Base-by-base conservation (phyloP, 2,329 filamentous ascomycete species). In the Apiospora hydei region DNA sequence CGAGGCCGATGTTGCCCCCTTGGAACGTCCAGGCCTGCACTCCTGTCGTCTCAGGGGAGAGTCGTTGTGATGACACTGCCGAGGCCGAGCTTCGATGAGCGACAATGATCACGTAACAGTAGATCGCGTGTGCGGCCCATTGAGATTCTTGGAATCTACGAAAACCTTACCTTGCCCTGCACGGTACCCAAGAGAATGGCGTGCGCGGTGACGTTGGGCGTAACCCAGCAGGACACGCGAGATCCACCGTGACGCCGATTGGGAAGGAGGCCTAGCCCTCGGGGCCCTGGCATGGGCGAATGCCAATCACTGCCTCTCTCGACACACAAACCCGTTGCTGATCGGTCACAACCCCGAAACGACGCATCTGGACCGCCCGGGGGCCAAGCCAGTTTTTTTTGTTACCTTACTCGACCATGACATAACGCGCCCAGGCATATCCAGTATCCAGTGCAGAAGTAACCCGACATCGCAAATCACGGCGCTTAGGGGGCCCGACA, bases 151-250 rank as follows among this genome's bases (percentile, higher is more conserved):
- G 30, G n/a, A 64, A 64, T 64, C 30, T 64, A 24, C 21, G 41
- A 21, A 21, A 21, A 64, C 30, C 53, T 34, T 61, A 34, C 51
- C 26, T n/a, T 18, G 53, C 53, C 16, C 21, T 21, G 53, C 6
- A 61, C 53, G 16, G 53, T 21, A 21, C 11, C 3, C 26, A 38
- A 61, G 18, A n/a, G 38, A 68, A 67, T 67, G 66, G 26, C 46
- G 66, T 46, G 66, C 66, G 66, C 66, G 24, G 44, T 68, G 66
- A 44, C 66, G 66, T 47, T 68, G 66, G 57, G 34, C 57, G 57
- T 64, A 64, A 64, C 57, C 57, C 11, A 41, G 57, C 57, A 41
- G 57, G 18, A 64, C 57, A 64, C 18, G 57, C 34, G 57, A 64
- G 57, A 64, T 64, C 57, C 57, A 64, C 57, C 11, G 57, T 41